Conservation (phyloP, 306 rosid genomes). For the Albizia julibrissin region DNA sequence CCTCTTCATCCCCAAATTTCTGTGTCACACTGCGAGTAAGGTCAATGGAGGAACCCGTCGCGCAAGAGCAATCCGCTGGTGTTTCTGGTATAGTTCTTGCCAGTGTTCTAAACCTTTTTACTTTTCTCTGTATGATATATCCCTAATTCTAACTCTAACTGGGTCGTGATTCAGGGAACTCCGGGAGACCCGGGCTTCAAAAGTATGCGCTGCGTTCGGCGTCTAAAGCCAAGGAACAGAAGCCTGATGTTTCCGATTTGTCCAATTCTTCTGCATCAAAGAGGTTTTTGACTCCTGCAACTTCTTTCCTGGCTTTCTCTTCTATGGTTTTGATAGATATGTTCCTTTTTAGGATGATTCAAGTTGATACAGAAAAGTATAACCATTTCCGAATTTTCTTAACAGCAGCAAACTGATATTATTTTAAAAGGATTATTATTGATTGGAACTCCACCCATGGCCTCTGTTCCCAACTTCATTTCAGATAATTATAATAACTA, state of each 20-base stretch:
- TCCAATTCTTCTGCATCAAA: constrained; percentile 49
- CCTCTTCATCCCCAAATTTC: not conserved
- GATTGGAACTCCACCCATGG: not conserved
- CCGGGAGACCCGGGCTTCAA: constrained; percentile 47
- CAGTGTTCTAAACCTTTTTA: not conserved
- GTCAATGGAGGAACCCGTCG: constrained; percentile 35
- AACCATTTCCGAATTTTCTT: not conserved
- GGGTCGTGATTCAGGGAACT: constrained; percentile 48
- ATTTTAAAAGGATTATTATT: not conserved
- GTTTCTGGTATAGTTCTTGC: constrained; percentile 34
- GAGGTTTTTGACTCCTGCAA: constrained; percentile 41
- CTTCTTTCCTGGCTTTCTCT: not conserved
- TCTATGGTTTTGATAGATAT: no score
- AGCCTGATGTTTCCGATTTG: constrained; percentile 38
- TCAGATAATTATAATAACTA: not conserved
- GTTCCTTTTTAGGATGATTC: not conserved
- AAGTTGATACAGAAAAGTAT: not conserved
- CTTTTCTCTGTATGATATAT: not conserved
- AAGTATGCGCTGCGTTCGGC: constrained; percentile 70
- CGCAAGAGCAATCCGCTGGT: constrained; percentile 50
- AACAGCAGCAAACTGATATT: not conserved
- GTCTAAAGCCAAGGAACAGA: constrained; percentile 52
- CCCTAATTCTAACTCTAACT: not conserved
- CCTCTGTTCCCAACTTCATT: not conserved
- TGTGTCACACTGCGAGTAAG: not conserved